Evolutionary conservation across 106 monocot species (phyloP), one percentile per base, ranked within the genome.

Genomic region (Posidonia australis): DNA sequence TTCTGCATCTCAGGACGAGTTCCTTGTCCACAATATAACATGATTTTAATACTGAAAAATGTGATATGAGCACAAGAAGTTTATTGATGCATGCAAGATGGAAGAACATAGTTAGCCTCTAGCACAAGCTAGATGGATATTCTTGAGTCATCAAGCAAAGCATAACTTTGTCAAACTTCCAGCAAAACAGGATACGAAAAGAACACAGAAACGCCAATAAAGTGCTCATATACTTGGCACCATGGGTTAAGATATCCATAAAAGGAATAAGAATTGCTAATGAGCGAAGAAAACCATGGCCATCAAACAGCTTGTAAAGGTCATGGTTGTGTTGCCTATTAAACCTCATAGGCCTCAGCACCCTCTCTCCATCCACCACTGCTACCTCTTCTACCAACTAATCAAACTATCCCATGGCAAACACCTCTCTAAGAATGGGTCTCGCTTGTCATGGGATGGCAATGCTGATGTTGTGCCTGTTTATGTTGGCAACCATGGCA

Each of bases 401-500:
- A 0, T 10, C 20, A 3, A 14, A 23, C 46, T 27, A 5, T 25
- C 21, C 64, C 24, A 64, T 47, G 46, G 22, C 64, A 46, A 47
- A 13, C 64, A 16, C 17, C 19, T 24, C 46, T 64, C n/a, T 27
- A 24, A 64, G 13, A 45, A 16, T n/a, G 44, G 26, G 1, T 26
- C 10, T 47, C 25, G 64, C 25, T 13, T 62, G 44, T 44, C 22
- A 62, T 44, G 62, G 62, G n/a, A 18, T 64, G 24, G 53, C 26
- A 53, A 18, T 76, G 1, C 46, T 81, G 58, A 18, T 76, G 1
- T 41, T 81, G 16, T 76, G 66, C 72, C 21, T 81, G 28, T 69
- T 67, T 41, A 24, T 78, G 21, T 22, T 79, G n/a, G 43, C 59
- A 1, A 31, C 76, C 32, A 55, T 77, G 72, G 86, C 79, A 19